Conservation (phyloP, 768 basidiomycete genomes). For the Xerocomellus intermedius region DNA sequence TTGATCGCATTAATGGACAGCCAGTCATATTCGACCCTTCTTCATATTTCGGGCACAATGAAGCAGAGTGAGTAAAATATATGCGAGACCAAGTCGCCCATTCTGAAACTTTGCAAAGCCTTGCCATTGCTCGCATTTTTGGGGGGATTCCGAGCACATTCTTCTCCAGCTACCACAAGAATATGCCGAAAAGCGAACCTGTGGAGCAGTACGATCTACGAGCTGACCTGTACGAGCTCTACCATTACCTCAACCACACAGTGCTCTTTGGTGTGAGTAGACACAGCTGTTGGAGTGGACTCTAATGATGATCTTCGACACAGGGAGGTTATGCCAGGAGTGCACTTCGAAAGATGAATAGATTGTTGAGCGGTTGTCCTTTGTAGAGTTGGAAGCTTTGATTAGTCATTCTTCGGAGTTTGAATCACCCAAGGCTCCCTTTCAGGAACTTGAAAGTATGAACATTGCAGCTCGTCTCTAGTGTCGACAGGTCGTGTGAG, state of each 20-base stretch:
- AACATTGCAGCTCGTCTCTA: conserved; percentile 85
- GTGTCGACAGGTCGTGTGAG: conserved; percentile 85
- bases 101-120: conserved; percentile 38
- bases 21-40: conserved; percentile 79
- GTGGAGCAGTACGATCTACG: conserved; percentile 62
- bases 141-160: conserved; percentile 69
- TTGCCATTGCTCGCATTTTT: conserved; percentile 78
- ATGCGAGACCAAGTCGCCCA: background rate
- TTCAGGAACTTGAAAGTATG: conserved; percentile 91
- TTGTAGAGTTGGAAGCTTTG: conserved; percentile 9
- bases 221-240: conserved; percentile 70
- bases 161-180: conserved; percentile 61
- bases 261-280: conserved; percentile 69
- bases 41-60: conserved; percentile 77
- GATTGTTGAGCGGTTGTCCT: conserved; percentile 38
- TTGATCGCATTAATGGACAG: conserved; percentile 48
- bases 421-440: too few relatives aligned
- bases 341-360: conserved; percentile 48
- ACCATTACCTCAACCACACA: conserved; percentile 82
- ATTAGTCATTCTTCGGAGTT: too few relatives aligned
- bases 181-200: conserved; percentile 64
- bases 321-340: conserved; percentile 52
- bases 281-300: background rate
- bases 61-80: conserved; percentile 66
- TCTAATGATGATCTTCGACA: background rate